A percentile compares a stretch with the other conserved stretches of the same genome.
Conservation (phyloP, 192 early-diverging fungal genomes). For the Allomyces javanicus region DNA sequence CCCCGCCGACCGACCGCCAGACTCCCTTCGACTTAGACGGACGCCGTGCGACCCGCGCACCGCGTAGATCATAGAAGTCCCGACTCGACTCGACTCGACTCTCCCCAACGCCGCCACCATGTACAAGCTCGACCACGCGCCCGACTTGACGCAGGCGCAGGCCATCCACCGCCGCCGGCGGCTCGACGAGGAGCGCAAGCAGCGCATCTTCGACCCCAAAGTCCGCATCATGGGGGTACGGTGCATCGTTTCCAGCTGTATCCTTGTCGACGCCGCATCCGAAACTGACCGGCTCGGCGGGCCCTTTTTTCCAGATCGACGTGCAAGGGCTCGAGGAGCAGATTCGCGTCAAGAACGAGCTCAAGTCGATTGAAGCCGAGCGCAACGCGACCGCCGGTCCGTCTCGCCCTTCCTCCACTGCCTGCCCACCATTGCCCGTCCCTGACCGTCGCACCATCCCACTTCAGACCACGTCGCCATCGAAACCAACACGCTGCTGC, state of each 20-base stretch:
- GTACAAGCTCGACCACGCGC: slow-evolving; percentile 36
- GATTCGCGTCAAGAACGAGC: slow-evolving; percentile 27
- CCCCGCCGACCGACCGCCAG: no score
- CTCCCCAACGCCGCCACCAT: slow-evolving; percentile 7
- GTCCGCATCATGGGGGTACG: slow-evolving; percentile 27
- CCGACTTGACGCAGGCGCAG: slow-evolving; percentile 23
- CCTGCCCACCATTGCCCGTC: no score
- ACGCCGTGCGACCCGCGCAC: no score
- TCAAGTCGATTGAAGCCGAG: slow-evolving; percentile 17
- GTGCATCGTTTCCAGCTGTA: neutral
- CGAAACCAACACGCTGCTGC: slow-evolving; percentile 24
- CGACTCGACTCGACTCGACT: no score
- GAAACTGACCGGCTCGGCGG: neutral
- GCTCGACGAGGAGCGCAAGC: slow-evolving; percentile 33
- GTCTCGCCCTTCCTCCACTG: no score
- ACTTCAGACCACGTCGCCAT: slow-evolving; percentile 12
- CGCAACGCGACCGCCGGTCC: slow-evolving; percentile 23
- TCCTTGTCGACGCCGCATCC: neutral
- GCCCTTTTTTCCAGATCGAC: slow-evolving; percentile 21
- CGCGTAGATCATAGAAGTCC: no score
- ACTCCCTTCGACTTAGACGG: no score
- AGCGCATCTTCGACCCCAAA: slow-evolving; percentile 38
- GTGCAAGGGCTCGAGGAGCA: slow-evolving; percentile 30
- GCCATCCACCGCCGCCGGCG: slow-evolving; percentile 24
- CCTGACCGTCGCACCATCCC: neutral